These are phyloP conservation scores for Cercospora sesami DNA, from an alignment of 2,329 filamentous ascomycete species.

Conservation along the genomic window DNA sequence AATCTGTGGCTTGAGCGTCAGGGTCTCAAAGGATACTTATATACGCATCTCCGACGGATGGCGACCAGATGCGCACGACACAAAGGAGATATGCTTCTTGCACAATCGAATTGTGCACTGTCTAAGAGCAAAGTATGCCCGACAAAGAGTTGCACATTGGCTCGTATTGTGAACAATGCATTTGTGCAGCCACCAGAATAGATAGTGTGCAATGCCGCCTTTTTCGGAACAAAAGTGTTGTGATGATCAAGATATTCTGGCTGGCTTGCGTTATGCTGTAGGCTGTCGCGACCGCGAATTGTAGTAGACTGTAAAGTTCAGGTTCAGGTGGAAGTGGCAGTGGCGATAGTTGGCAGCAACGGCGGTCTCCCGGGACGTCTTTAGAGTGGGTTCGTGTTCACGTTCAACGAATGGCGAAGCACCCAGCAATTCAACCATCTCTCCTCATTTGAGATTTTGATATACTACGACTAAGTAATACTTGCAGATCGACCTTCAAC, in stretches of 20 bases:
- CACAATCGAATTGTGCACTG: background rate
- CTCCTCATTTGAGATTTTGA: background rate
- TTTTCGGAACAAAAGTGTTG: background rate
- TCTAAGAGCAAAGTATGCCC: background rate
- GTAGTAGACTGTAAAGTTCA: too few relatives aligned
- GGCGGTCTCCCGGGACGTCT: too few relatives aligned
- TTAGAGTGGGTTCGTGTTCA: too few relatives aligned
- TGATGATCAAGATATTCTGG: too few relatives aligned
- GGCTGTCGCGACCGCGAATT: too few relatives aligned
- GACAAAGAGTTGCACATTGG: background rate
- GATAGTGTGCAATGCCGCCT: background rate
- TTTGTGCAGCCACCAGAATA: background rate
- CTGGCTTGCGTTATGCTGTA: too few relatives aligned
- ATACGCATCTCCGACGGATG: background rate
- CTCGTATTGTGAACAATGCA: background rate
- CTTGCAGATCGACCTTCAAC: conserved; percentile 1
- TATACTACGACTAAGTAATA: conserved; percentile 4
- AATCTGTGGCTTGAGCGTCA: background rate
- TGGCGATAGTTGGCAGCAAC: too few relatives aligned
- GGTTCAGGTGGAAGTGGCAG: too few relatives aligned
- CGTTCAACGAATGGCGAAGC: background rate
- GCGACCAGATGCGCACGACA: background rate
- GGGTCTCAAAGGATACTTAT: background rate
- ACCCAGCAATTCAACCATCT: background rate
- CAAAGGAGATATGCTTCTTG: background rate